These are phyloP conservation scores for Quercus engelmannii DNA, from an alignment of 306 rosid genomes.

Conservation along the genomic window DNA sequence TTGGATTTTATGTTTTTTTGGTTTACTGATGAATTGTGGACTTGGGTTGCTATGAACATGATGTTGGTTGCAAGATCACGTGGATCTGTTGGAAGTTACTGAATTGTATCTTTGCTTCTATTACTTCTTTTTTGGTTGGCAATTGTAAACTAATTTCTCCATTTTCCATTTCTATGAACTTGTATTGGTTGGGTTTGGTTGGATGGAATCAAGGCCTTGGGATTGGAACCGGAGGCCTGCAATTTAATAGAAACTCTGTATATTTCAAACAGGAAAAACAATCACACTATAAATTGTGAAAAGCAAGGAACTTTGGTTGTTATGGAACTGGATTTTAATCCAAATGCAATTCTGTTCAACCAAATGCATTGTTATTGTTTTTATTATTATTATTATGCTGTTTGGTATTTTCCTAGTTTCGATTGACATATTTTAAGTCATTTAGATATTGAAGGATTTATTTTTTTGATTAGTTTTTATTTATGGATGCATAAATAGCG, in stretches of 20 bases:
- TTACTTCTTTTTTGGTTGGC: neutral
- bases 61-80: neutral
- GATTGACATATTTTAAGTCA: neutral
- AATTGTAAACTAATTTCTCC: neutral
- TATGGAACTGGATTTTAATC: constrained; percentile 2
- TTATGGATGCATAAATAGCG: neutral
- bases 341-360: neutral
- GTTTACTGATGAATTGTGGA: neutral
- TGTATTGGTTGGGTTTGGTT: neutral
- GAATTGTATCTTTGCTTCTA: constrained; percentile 3
- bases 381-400: too few species aligned
- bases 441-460: neutral
- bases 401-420: neutral
- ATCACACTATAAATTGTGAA: neutral
- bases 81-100: constrained; percentile 28
- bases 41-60: neutral
- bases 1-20: neutral
- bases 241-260: neutral
- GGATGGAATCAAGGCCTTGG: neutral
- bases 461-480: neutral
- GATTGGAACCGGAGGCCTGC: constrained; percentile 3
- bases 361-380: neutral
- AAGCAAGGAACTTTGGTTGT: neutral
- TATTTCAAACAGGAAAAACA: neutral
- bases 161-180: neutral